These are phyloP conservation scores for Scleroderma bovista DNA, from an alignment of 768 basidiomycete species.

Conservation along the genomic window DNA sequence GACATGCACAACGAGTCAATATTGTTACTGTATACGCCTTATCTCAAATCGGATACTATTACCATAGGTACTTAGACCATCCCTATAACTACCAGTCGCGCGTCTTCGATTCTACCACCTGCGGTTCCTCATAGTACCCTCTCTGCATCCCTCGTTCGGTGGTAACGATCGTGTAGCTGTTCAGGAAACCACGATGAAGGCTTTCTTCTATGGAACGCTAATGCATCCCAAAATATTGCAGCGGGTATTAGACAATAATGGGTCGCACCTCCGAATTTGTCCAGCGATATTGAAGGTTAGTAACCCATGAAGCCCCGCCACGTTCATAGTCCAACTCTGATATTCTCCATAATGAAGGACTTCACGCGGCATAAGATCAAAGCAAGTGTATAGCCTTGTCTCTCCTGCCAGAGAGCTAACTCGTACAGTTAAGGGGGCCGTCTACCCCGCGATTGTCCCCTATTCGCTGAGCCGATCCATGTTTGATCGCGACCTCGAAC, in stretches of 20 bases:
- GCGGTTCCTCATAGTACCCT: too few relatives aligned
- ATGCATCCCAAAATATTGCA: constrained; percentile 82
- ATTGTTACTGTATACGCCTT: too few relatives aligned
- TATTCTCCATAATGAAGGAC: constrained; percentile 37
- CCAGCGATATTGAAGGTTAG: constrained; percentile 72
- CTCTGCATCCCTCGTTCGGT: too few relatives aligned
- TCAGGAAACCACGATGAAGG: constrained; percentile 29
- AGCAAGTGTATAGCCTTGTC: constrained; percentile 28
- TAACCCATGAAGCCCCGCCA: not conserved
- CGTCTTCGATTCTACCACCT: too few relatives aligned
- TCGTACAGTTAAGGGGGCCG: constrained; percentile 40
- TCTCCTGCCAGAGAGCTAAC: constrained; percentile 2
- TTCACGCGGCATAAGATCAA: constrained; percentile 79
- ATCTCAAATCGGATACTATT: too few relatives aligned
- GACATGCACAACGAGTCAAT: too few relatives aligned
- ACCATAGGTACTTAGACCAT: too few relatives aligned
- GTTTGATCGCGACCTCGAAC: constrained; percentile 43
- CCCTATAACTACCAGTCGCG: too few relatives aligned
- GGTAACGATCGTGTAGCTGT: not conserved
- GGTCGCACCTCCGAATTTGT: constrained; percentile 55
- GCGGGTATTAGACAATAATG: constrained; percentile 68
- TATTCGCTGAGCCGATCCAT: constrained; percentile 43
- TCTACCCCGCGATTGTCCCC: constrained; percentile 83
- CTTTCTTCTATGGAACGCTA: constrained; percentile 89
- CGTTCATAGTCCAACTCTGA: not conserved